Evolutionary conservation across 192 early-diverging fungal species (phyloP).

Genomic region (Phycomyces blakesleeanus): DNA sequence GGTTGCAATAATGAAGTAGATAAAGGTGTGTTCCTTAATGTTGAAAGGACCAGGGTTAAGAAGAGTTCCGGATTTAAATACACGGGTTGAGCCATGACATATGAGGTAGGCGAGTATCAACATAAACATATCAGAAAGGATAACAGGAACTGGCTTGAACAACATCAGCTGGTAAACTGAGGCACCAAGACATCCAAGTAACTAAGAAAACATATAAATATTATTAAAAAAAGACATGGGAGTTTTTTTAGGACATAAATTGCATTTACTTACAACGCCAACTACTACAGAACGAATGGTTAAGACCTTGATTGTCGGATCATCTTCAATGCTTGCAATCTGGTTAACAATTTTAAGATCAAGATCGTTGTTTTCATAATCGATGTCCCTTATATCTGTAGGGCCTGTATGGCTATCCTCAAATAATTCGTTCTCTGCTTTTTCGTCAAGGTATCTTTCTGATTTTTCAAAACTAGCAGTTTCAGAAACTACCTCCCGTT

Average conservation of each 20-base stretch:
- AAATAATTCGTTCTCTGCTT: neutral
- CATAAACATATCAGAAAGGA: constrained; percentile 63
- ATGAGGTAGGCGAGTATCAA: constrained; percentile 70
- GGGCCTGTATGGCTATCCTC: neutral
- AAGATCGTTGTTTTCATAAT: constrained; percentile 13
- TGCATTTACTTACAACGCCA: constrained; percentile 54
- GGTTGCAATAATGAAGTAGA: constrained; percentile 59
- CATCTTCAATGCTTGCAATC: constrained; percentile 43
- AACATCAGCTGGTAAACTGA: constrained; percentile 72
- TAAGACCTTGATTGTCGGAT: constrained; percentile 51
- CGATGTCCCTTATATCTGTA: neutral
- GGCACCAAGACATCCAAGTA: constrained; percentile 49
- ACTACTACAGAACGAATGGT: constrained; percentile 66
- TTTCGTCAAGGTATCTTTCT: neutral
- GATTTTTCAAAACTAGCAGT: neutral
- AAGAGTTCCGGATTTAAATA: constrained; percentile 46
- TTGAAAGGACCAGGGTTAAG: constrained; percentile 43
- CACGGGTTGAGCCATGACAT: constrained; percentile 56
- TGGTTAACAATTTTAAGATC: constrained; percentile 22
- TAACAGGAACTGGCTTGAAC: constrained; percentile 75
- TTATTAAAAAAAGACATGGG: too few species aligned
- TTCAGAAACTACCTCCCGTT: too few species aligned
- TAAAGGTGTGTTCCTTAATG: constrained; percentile 31
- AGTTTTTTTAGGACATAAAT: too few species aligned
- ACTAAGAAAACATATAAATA: neutral